Conservation (phyloP, 257 asterid species). For the Solanum virginianum region DNA sequence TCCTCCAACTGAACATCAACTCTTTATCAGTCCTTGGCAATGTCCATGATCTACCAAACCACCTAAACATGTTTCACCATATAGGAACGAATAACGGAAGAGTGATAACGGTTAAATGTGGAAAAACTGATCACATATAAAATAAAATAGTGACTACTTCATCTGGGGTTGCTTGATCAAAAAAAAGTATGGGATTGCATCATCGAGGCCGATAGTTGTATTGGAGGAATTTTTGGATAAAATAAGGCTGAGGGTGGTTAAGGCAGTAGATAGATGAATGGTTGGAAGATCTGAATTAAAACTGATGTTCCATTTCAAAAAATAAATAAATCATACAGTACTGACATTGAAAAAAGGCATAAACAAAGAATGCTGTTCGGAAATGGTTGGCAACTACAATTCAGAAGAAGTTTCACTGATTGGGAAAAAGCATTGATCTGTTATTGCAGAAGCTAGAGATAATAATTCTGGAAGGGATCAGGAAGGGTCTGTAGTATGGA, state of each 20-base stretch:
- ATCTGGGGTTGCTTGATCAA: background rate
- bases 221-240: background rate
- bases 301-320: background rate
- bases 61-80: too few relatives aligned
- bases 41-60: too few relatives aligned
- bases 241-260: background rate
- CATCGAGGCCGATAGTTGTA: background rate
- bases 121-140: background rate
- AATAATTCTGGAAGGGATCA: background rate
- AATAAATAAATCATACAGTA: too few relatives aligned
- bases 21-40: too few relatives aligned
- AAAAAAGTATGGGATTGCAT: background rate
- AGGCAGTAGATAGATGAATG: background rate
- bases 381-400: background rate
- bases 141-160: background rate
- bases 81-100: background rate
- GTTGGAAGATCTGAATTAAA: background rate
- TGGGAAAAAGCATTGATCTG: background rate
- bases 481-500: background rate
- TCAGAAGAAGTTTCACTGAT: background rate
- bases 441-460: background rate
- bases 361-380: background rate
- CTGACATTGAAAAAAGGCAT: background rate
- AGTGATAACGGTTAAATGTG: background rate
- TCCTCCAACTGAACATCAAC: too few relatives aligned